Percentiles rank a stretch among this genome's conserved stretches.
Evolutionary conservation across 1,284 basidiomycete genomes (phyloP).

Genomic region (Jaminaea rosea): DNA sequence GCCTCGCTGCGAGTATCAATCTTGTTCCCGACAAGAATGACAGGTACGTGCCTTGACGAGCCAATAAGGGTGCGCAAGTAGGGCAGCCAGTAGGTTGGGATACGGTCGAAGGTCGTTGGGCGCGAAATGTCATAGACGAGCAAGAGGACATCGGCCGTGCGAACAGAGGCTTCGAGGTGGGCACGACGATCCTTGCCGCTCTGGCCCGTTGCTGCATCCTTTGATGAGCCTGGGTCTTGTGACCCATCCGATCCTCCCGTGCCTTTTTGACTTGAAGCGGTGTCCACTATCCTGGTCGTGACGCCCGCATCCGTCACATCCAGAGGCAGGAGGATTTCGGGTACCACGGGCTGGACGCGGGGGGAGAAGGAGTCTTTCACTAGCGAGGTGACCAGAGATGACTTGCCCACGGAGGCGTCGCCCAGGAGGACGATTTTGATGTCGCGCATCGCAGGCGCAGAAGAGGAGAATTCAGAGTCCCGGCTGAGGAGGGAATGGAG

Average conservation of each 20-base stretch:
- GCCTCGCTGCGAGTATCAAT: constrained; percentile 95
- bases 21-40: constrained; percentile 96
- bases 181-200: constrained; percentile 72
- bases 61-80: constrained; percentile 79
- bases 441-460: constrained; percentile 60
- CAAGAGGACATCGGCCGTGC: constrained; percentile 94
- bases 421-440: constrained; percentile 87
- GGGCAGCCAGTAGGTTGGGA: constrained; percentile 98
- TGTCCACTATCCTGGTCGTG: constrained; percentile 43
- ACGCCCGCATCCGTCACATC: constrained; percentile 43
- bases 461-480: too few relatives aligned
- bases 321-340: constrained; percentile 41
- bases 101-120: constrained; percentile 87
- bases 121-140: constrained; percentile 91
- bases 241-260: neutral
- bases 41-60: constrained; percentile 92
- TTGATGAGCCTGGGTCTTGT: constrained; percentile 67
- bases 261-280: constrained; percentile 11
- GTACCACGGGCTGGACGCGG: constrained; percentile 57
- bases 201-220: too few relatives aligned
- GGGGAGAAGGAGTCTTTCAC: constrained; percentile 84
- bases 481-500: too few relatives aligned
- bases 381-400: constrained; percentile 37
- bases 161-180: constrained; percentile 86
- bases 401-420: constrained; percentile 60